Conservation (phyloP, 176 grass and related monocot species). For the Ensete ventricosum region DNA sequence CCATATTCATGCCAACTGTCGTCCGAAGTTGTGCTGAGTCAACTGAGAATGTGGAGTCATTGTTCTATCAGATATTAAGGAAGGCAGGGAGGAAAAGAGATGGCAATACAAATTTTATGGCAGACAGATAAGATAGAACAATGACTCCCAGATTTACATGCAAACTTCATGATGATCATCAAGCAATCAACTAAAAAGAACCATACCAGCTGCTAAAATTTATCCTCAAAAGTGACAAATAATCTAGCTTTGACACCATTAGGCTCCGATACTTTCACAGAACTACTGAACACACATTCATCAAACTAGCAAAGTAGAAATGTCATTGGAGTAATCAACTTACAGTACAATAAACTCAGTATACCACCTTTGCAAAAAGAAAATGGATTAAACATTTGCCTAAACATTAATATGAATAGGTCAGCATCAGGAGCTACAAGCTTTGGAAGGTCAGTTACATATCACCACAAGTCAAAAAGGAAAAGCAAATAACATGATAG, state of each 20-base stretch:
- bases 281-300: not conserved
- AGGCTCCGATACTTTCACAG: not conserved
- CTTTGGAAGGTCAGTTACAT: not conserved
- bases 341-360: not conserved
- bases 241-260: not conserved
- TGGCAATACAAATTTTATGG: too few species aligned
- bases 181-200: not conserved
- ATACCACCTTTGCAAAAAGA: not conserved
- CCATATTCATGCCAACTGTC: too few species aligned
- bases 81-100: too few species aligned
- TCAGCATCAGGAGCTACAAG: not conserved
- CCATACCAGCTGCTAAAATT: not conserved
- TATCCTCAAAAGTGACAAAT: not conserved
- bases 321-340: not conserved
- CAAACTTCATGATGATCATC: too few species aligned
- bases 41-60: too few species aligned
- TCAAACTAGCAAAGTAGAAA: not conserved
- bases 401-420: constrained; percentile 1
- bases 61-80: too few species aligned
- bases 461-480: not conserved
- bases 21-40: too few species aligned
- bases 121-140: too few species aligned
- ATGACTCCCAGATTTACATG: too few species aligned
- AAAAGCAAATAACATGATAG: not conserved
- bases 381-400: not conserved